Evolutionary conservation across 2,329 filamentous ascomycete genomes (phyloP), one percentile per base, ranked within the genome.

Genomic region (Neonectria neomacrospora): DNA sequence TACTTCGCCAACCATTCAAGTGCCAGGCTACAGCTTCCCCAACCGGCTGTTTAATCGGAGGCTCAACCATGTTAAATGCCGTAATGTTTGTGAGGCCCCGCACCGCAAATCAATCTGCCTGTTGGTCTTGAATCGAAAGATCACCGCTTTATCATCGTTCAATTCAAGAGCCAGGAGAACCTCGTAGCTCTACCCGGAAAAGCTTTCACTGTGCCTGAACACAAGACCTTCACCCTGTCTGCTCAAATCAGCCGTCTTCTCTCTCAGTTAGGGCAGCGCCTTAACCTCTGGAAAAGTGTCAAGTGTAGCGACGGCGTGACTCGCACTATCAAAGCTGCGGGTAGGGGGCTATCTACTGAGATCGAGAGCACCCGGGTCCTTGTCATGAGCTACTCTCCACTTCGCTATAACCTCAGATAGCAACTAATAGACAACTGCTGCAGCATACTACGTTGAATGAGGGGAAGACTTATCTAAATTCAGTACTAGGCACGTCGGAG

Each of bases 61-160:
- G 88, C 12, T 85, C 86, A 32, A 87, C 87, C 34, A 81, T 91
- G 71, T 90, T 91, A 67, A 86, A 89, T 54, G 89, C 87, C 20
- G 79, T 91, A 20, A 91, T 88, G 87, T 90, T 86, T 86, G 87
- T 87, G 80, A 84, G 90, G 0, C 86, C 89, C 57, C 81, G 85
- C 4, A 74, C 80, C 12, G 90, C 92, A 73, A 92, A 90, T 88
- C 58, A 76, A 83, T n/a, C 79, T 87, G 2, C 86, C 86, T 0
- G 85, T 88, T 3, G 86, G 86, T 2, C 80, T 85, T 68, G 85
- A 85, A 64, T 75, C 88, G 1, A 80, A 84, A 55, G 86, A 88
- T 59, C 85, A 86, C 60, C 78, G 80, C 59, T 82, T 83, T 58
- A 54, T 68, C 11, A 64, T 71, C 28, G 64, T 78, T 51, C 63